phyloP scores from a whole-genome alignment of 306 rosid species.

The Potentilla sterilis region DNA sequence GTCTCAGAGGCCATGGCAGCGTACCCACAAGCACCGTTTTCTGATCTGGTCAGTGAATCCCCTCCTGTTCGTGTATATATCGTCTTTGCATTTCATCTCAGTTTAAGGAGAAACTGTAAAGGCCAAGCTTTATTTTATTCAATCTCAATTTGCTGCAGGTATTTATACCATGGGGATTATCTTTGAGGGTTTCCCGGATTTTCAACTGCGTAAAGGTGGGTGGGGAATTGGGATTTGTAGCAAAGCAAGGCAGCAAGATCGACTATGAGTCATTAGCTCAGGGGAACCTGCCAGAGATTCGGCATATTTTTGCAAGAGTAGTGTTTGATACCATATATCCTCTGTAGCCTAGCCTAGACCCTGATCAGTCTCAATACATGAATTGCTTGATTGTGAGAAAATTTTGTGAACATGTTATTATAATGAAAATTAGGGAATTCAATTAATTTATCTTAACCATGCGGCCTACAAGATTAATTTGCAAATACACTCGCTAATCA shows the following conservation, averaged over 20 bases:
- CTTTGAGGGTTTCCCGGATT: conserved; percentile 47
- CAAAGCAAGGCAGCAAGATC: conserved; percentile 57
- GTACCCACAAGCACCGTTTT: conserved; percentile 73
- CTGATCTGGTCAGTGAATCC: conserved; percentile 55
- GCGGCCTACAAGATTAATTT: too few species aligned
- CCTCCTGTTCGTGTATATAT: neutral
- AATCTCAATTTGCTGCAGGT: conserved; percentile 57
- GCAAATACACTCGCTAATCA: too few species aligned
- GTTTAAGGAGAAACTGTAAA: neutral
- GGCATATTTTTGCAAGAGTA: conserved; percentile 67
- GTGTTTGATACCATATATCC: conserved; percentile 76
- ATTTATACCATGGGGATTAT: conserved; percentile 54
- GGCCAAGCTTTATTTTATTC: neutral
- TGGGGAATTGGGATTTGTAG: conserved; percentile 25
- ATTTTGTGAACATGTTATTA: neutral
- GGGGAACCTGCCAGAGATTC: conserved; percentile 50
- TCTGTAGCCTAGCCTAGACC: conserved; percentile 27
- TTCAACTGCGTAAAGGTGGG: conserved; percentile 45
- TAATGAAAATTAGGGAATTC: too few species aligned
- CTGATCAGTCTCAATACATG: conserved; percentile 4
- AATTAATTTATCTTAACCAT: too few species aligned
- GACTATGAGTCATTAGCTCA: conserved; percentile 49
- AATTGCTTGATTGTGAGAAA: conserved; percentile 16
- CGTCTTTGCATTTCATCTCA: neutral
- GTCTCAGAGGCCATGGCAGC: conserved; percentile 72